A percentile compares a stretch with the other conserved stretches of the same genome.
These are phyloP conservation scores for Pisolithus sp. DNA, from an alignment of 768 basidiomycete genomes.

Conservation along the genomic window DNA sequence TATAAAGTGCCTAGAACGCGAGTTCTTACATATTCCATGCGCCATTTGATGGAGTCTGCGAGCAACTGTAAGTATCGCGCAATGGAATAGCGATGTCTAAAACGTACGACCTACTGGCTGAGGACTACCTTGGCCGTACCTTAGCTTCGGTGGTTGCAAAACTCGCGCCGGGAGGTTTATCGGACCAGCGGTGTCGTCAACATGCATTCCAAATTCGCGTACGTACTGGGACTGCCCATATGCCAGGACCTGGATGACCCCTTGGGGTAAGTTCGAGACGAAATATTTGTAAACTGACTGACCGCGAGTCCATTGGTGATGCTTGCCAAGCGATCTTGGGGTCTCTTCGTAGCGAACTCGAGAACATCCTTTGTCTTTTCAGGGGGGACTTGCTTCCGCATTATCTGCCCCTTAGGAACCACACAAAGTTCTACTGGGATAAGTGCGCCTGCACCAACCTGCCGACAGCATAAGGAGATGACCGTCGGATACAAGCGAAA, in stretches of 20 bases:
- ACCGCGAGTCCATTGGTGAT: conserved; percentile 53
- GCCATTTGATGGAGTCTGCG: conserved; percentile 56
- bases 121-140: conserved; percentile 54
- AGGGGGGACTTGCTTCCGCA: conserved; percentile 63
- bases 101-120: conserved; percentile 52
- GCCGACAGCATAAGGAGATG: conserved; percentile 6
- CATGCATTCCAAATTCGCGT: conserved; percentile 63
- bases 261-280: background rate
- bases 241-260: conserved; percentile 41
- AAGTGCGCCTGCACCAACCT: conserved; percentile 58
- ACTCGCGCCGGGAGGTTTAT: conserved; percentile 57
- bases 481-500: background rate
- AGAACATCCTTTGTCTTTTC: conserved; percentile 61
- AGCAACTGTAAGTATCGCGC: background rate
- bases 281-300: conserved; percentile 1
- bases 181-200: conserved; percentile 45
- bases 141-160: conserved; percentile 55
- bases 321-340: conserved; percentile 47
- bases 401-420: conserved; percentile 60
- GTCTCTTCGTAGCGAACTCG: conserved; percentile 61
- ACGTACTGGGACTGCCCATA: conserved; percentile 76
- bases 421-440: conserved; percentile 64
- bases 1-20: background rate
- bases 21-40: conserved; percentile 68
- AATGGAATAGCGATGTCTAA: background rate